Evolutionary conservation across 805 yeast species (phyloP), one percentile per base, ranked within the genome.

Genomic region (Dipodascus albidus): DNA sequence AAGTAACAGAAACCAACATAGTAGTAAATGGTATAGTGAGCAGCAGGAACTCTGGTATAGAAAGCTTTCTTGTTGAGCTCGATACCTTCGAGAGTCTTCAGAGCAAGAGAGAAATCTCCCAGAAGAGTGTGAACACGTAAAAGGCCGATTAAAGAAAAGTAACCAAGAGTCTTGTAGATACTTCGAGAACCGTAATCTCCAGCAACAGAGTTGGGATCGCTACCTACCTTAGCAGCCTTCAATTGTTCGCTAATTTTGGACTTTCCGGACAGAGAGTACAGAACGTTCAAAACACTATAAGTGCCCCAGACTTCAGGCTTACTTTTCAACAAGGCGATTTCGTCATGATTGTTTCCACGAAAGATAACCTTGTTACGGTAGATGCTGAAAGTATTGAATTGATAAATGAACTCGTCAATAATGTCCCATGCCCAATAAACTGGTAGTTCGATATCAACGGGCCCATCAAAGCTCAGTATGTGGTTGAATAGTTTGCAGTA

Each of bases 401-500:
- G 79, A 59, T 76, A 75, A 61, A 75, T 74, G 62, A 75, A 76
- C 63, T 75, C 79, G 57, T 75, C 79, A 55, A 75, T 68, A 55
- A 75, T 74, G 53, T 75, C 79, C 79, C 79, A 76, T 22, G 73
- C 65, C 79, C 79, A 75, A 57, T 70, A 69, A 56, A 67, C 67
- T 50, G 79, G 79, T 50, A 75, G 62, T 59, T 75, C 79, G 55
- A 75, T 68, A 38, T 70, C 70, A 9, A 68, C 70, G 33, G 78
- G 76, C 6, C 74, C 73, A 53, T 69, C 71, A 48, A 69, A 65
- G 64, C 73, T 74, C 56, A 75, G 66, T 50, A 75, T 66, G 55
- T 69, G 60, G 62, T 74, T 74, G 68, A 75, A 75, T 59, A 74
- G 64, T 56, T 69, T 69, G 60, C 79, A 75, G 64, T 75, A 75